Base-by-base conservation (phyloP, 208 protist species). In the Blechomonas ayalai region DNA sequence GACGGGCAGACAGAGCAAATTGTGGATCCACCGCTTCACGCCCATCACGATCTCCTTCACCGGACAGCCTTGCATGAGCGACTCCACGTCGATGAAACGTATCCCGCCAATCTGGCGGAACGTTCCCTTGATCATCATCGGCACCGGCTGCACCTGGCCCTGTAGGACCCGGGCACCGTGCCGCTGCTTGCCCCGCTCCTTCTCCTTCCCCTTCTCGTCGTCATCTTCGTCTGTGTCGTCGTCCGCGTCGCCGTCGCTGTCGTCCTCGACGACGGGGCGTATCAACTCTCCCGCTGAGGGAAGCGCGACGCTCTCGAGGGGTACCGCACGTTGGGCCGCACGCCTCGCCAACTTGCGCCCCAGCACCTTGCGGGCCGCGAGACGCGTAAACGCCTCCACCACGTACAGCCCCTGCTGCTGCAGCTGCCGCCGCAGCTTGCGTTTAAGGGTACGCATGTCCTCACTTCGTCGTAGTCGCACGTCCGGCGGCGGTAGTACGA, bases 31-130 rank as follows among this genome's bases (percentile, higher is more conserved):
- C 9, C 42, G 57, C 29, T 58, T 35, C 15, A 80, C 55, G 31
- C 58, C 65, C 15, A 59, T 45, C 34, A 69, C 63, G n/a, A 84
- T 35, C 33, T 80, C 60, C 38, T 53, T 52, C 39, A 67, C 44
- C 4, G 54, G 43, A 41, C 67, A 71, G 25, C 67, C 67, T 24
- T 77, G 58, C 47, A 78, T 59, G 10, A 78, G 57, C 31, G 60
- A 49, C 10, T 55, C 29, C 4, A 47, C 68, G 39, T 80, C 70
- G 28, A 84, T 20, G 57, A 69, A 84, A 32, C 63, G 61, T 33
- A 84, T 57, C 2, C 75, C 75, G 27, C 75, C 75, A 20, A 84
- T 67, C 33, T 84, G 75, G 0, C 75, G 56, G 28, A 72, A 73
- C 8, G 70, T 74, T 47, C 69, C 75, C 15, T 68, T 67, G 6